Evolutionary conservation across 768 basidiomycete species (phyloP), one percentile per base, ranked within the genome.

Genomic region (Favolaschia claudopus): DNA sequence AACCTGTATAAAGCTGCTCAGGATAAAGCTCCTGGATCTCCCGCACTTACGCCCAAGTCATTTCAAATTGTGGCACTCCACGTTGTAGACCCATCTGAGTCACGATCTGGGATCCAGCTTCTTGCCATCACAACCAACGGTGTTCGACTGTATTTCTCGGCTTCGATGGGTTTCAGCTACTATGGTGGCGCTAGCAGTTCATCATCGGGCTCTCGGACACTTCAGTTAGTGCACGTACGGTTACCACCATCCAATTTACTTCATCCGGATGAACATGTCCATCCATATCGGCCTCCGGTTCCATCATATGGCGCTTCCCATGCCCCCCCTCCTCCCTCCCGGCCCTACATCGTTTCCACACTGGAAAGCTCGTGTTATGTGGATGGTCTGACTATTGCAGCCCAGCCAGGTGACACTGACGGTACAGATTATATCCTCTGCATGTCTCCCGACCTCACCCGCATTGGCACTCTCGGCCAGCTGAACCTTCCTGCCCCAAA

Each of bases 101-200:
- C 91, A 25, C 87, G 86, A 15, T 76, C 83, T 24, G 85, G 85
- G 14, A 76, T 92, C 13, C 92, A 93, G 55, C 81, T 99, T 10
- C 79, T 97, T 45, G 94, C 90, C 2, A 75, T 96, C 43, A 94
- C 95, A 22, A 78, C 82, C 27, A 95, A 89, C 48, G 95, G 93
- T 13, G 85, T 91, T 4, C 87, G 96, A 46, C 79, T 96, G 1
- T 98, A 93, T 78, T 94, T 97, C 70, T 83, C 84, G 2, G 82
- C 89, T 4, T 76, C 82, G 4, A 74, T 76, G 47, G 72, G 76
- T 20, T 84, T 82, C 62, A 76, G 77, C 22, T 88, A 86, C 70
- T 85, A 82, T 59, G 75, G 77, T 25, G 69, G 77, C 12, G 69
- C 67, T 19, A 71, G 75, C 17, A 68, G 63, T 61, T 52, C 69